phyloP scores from a whole-genome alignment of 1,139 yeast genomes.

The Scheffersomyces parashehatae region DNA sequence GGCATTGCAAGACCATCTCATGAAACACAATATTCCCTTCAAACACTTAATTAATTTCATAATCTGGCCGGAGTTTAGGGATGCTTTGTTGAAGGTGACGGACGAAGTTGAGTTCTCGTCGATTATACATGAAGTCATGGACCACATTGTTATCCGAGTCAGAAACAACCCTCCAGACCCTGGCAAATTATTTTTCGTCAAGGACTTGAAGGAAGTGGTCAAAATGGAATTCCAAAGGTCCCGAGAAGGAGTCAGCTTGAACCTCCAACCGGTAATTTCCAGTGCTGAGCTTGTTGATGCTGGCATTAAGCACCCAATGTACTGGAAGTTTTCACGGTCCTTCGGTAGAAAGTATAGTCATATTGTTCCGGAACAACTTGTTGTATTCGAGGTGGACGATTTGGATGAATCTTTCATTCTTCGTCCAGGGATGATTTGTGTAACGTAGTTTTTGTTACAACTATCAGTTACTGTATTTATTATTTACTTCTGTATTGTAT shows the following conservation, averaged over 20 bases:
- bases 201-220: background rate
- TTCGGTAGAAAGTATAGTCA: background rate
- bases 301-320: background rate
- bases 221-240: background rate
- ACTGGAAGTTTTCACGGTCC: background rate
- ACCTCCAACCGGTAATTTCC: background rate
- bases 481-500: too few species aligned
- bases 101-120: background rate
- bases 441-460: too few species aligned
- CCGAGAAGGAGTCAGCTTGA: background rate
- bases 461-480: too few species aligned
- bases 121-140: background rate
- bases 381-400: background rate
- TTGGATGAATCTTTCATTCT: background rate
- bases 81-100: background rate
- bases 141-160: background rate
- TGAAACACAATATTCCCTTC: background rate
- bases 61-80: background rate
- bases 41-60: background rate
- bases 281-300: conserved; percentile 1
- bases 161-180: background rate
- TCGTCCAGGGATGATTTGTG: background rate
- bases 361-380: background rate
- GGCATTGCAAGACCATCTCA: background rate
- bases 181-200: background rate